phyloP scores from a whole-genome alignment of 495 filamentous ascomycete genomes.

The Antarctomyces pellizariae region DNA sequence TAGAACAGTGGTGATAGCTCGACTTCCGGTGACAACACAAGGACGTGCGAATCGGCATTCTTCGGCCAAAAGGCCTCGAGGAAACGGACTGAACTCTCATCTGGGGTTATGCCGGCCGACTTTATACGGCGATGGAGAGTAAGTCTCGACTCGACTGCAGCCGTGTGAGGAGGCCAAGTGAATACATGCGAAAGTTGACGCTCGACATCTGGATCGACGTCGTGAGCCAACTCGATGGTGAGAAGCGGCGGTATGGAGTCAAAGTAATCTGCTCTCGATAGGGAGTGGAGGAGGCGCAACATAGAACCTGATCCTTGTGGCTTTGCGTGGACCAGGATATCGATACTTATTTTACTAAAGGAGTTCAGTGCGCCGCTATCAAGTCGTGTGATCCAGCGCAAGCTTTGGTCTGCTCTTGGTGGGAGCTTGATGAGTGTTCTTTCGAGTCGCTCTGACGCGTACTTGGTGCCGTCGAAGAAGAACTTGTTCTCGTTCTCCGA shows the following conservation, averaged over 20 bases:
- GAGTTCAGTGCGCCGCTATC: conserved; percentile 46
- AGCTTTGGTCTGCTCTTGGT: conserved; percentile 24
- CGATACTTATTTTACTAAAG: conserved; percentile 51
- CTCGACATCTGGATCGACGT: conserved; percentile 34
- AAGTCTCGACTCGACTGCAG: conserved; percentile 22
- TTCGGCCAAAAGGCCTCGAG: conserved; percentile 66
- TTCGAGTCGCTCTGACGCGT: conserved; percentile 5
- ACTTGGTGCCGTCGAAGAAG: conserved; percentile 8
- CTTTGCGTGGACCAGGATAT: conserved; percentile 57
- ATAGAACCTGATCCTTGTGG: conserved; percentile 43
- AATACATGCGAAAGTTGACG: conserved; percentile 32
- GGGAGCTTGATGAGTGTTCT: conserved; percentile 41
- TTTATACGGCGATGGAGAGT: conserved; percentile 50
- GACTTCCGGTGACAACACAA: conserved; percentile 52
- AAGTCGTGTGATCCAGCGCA: conserved; percentile 56
- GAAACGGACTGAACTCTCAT: conserved; percentile 43
- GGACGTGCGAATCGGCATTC: conserved; percentile 38
- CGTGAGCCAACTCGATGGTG: conserved; percentile 55
- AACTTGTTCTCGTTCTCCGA: conserved; percentile 21
- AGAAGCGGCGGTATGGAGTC: conserved; percentile 37
- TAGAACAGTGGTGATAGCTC: conserved; percentile 55
- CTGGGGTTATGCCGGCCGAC: conserved; percentile 24
- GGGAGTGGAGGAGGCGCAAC: conserved; percentile 45
- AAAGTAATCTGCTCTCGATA: conserved; percentile 50
- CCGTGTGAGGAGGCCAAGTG: conserved; percentile 29